Base-by-base conservation (phyloP, 805 yeast genomes). In the Dipodascus geniculatus region DNA sequence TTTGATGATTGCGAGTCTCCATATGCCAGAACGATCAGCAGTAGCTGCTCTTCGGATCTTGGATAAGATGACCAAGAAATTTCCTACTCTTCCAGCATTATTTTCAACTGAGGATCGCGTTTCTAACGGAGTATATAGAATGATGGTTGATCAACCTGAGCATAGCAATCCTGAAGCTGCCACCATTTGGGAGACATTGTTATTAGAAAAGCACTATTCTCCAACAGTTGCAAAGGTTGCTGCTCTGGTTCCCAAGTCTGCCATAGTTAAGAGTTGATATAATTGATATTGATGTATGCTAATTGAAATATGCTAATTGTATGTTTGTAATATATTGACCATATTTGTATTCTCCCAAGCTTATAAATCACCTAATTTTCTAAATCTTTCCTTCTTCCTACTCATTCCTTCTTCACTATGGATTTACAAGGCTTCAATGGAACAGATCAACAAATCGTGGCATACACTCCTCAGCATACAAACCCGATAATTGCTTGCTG, bases 401-500 rank as follows among this genome's bases (percentile, higher is more conserved):
- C 33, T 28, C 33, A 6, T 28, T 28, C 11, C 33, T 28, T 28
- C 11, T 11, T 11, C 33, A 28, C 11, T 28, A 28, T 38, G 44
- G 44, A 38, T 38, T 16, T 38, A 11, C 11, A 38, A 38, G 20
- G 44, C 19, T 38, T 38, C 14, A 38, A 38, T 38, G 44, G 44
- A 14, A 17, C 14, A 6, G 44, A 38, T 17, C 44, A 38, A 38
- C 44, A 38, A 16, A 53, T 53, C 8, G 49, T 53, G 22, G 38
- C 55, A 19, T 68, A 67, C 56, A 62, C 58, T 20, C 72, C 72
- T 16, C 60, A 59, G 44, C 71, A 66, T 58, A 67, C 68, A 53
- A 77, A 74, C 19, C 95, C 96, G 22, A 85, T 95, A 2, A 93
- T 90, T 58, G 77, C 89, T 55, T 90, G 98, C 76, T 89, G 93